A percentile compares a stretch with the other conserved stretches of the same genome.
Conservation (phyloP, 2,329 filamentous ascomycete genomes). For the Lojkania enalia region DNA sequence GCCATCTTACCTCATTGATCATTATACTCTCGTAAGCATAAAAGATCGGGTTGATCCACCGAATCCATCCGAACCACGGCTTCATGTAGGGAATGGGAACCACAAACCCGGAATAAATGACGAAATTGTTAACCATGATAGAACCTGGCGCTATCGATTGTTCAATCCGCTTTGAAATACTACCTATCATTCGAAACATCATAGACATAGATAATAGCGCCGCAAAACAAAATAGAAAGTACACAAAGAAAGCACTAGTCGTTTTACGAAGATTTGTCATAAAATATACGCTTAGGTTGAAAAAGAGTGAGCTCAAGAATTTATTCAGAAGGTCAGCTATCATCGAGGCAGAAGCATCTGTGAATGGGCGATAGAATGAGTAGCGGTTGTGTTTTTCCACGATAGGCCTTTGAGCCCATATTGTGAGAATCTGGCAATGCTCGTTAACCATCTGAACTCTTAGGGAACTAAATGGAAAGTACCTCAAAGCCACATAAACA, state of each 20-base stretch:
- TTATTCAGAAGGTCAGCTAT: conserved; percentile 81
- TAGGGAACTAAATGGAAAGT: neutral
- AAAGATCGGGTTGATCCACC: neutral
- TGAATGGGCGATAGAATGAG: conserved; percentile 84
- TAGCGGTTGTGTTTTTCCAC: conserved; percentile 83
- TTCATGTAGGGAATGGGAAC: neutral
- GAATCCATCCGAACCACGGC: conserved; percentile 5
- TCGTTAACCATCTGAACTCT: neutral
- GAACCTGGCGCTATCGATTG: conserved; percentile 1
- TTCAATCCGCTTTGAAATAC: neutral
- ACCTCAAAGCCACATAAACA: neutral
- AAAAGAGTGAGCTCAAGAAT: conserved; percentile 66
- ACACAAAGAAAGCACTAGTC: conserved; percentile 78
- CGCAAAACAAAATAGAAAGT: conserved; percentile 61
- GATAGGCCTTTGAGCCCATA: neutral
- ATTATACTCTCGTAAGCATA: conserved; percentile 4
- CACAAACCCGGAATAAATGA: conserved; percentile 2
- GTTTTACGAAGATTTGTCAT: conserved; percentile 76
- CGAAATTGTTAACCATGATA: neutral
- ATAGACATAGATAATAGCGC: conserved; percentile 70
- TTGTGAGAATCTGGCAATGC: neutral
- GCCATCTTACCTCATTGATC: conserved; percentile 3
- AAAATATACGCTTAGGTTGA: conserved; percentile 81
- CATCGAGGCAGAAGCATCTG: conserved; percentile 81
- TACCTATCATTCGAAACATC: conserved; percentile 5